A percentile compares a stretch with the other conserved stretches of the same genome.
These are phyloP conservation scores for Flagelloscypha sp. DNA, from an alignment of 768 basidiomycete species.

Conservation along the genomic window DNA sequence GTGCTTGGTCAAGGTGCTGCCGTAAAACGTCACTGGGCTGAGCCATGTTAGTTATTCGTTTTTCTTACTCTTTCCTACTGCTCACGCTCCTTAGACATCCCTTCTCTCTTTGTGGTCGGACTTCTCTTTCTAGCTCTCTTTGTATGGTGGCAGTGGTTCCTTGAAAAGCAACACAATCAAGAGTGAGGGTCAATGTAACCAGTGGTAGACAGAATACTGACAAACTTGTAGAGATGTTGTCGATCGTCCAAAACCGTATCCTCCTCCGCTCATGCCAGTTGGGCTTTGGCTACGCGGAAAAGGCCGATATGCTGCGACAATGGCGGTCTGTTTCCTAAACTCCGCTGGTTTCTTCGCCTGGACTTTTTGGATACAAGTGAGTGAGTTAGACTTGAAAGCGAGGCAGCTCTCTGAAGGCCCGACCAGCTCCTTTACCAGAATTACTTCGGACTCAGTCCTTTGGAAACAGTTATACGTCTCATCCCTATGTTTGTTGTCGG, in stretches of 20 bases:
- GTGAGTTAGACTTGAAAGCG: background rate
- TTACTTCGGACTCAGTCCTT: constrained; percentile 43
- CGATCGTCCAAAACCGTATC: too few relatives aligned
- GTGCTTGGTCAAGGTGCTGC: constrained; percentile 42
- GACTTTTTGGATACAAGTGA: constrained; percentile 17
- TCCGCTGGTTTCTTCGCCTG: constrained; percentile 39
- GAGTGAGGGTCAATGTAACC: too few relatives aligned
- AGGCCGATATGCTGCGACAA: constrained; percentile 42
- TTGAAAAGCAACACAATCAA: too few relatives aligned
- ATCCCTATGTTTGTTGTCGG: constrained; percentile 69
- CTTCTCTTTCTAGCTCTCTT: constrained; percentile 36
- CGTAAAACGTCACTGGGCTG: constrained; percentile 40
- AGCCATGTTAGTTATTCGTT: constrained; percentile 27
- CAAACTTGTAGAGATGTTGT: too few relatives aligned
- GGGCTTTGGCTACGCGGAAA: constrained; percentile 40
- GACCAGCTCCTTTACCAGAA: constrained; percentile 64
- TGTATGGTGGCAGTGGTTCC: constrained; percentile 41
- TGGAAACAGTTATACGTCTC: constrained; percentile 57
- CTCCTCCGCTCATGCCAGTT: constrained; percentile 44
- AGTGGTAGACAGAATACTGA: too few relatives aligned
- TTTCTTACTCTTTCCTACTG: constrained; percentile 4
- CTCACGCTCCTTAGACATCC: constrained; percentile 36
- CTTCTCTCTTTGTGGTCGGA: constrained; percentile 42
- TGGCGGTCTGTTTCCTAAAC: constrained; percentile 39
- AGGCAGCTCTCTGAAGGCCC: constrained; percentile 1